Conservation (phyloP, 768 basidiomycete species). For the Trametes villosa region DNA sequence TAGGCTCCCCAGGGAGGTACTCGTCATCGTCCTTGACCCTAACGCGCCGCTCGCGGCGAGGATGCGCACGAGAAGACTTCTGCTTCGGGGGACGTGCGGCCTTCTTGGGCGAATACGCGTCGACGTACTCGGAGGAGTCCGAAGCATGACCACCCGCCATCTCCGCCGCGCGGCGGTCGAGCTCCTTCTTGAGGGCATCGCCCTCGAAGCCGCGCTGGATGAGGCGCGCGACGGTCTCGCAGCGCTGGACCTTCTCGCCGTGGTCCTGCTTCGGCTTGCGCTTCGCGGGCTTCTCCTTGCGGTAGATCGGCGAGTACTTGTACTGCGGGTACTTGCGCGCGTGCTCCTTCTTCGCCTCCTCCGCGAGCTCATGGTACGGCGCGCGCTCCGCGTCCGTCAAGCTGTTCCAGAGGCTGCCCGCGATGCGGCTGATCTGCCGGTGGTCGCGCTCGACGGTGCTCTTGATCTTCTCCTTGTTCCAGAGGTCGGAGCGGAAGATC, state of each 20-base stretch:
- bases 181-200: conserved; percentile 31
- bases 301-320: conserved; percentile 59
- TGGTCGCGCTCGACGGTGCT: conserved; percentile 66
- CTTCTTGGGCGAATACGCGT: background rate
- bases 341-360: conserved; percentile 51
- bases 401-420: conserved; percentile 69
- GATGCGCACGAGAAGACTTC: background rate
- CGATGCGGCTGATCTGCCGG: conserved; percentile 72
- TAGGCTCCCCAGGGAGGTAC: background rate
- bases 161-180: conserved; percentile 8
- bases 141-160: background rate
- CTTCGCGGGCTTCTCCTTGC: conserved; percentile 37
- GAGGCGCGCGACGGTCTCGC: conserved; percentile 42
- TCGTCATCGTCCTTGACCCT: conserved; percentile 8
- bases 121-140: conserved; percentile 9
- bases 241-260: conserved; percentile 43
- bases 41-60: background rate
- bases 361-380: conserved; percentile 52
- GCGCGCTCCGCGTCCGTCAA: conserved; percentile 51
- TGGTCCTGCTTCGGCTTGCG: conserved; percentile 40
- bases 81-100: conserved; percentile 2
- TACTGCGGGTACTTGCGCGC: conserved; percentile 59
- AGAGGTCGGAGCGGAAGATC: conserved; percentile 73
- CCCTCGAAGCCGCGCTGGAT: conserved; percentile 40
- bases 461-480: conserved; percentile 55